Evolutionary conservation across 2,329 filamentous ascomycete genomes (phyloP).

Genomic region (Sporothrix mexicana): DNA sequence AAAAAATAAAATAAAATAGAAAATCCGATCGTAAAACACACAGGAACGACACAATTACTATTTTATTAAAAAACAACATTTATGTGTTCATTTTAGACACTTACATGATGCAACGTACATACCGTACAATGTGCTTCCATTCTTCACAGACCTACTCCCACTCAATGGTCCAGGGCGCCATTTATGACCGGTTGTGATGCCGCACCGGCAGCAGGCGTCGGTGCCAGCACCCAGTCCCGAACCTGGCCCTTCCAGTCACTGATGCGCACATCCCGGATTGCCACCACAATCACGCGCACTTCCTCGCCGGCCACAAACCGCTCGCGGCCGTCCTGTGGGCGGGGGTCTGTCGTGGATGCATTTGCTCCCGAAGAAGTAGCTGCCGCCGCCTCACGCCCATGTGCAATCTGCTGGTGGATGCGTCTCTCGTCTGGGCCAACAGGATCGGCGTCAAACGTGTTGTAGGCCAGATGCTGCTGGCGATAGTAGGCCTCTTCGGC

Average conservation of each 20-base stretch:
- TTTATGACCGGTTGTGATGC: constrained; percentile 45
- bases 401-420: constrained; percentile 44
- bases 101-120: neutral
- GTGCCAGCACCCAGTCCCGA: constrained; percentile 70
- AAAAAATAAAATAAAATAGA: neutral
- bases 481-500: constrained; percentile 87
- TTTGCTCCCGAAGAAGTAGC: neutral
- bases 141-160: neutral
- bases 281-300: constrained; percentile 85
- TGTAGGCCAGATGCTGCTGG: constrained; percentile 85
- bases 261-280: constrained; percentile 82
- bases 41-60: no score
- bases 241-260: constrained; percentile 96
- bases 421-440: constrained; percentile 49
- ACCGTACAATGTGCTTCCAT: neutral
- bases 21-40: no score
- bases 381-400: constrained; percentile 45
- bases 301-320: constrained; percentile 81
- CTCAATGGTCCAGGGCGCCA: constrained; percentile 42
- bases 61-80: neutral
- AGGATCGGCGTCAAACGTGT: constrained; percentile 73
- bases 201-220: constrained; percentile 39
- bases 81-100: neutral
- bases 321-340: constrained; percentile 59
- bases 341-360: constrained; percentile 39